Evolutionary conservation across 1,284 basidiomycete species (phyloP), one percentile per base, ranked within the genome.

Genomic region (Athelia psychrophila): DNA sequence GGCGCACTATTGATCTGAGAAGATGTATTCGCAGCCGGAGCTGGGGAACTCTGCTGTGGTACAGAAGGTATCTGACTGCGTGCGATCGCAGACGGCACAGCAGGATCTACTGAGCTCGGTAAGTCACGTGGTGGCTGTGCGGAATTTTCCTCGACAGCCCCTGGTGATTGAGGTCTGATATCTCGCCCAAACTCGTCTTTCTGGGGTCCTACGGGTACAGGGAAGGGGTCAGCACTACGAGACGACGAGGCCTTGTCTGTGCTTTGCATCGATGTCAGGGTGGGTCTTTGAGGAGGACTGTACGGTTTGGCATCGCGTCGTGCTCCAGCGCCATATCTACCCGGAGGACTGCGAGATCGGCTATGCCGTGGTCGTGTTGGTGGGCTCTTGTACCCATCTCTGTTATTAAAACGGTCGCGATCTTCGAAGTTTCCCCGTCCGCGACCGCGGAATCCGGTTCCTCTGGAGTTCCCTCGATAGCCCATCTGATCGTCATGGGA

Each of bases 151-250:
- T 72, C 57, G 49, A 71, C 68, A 27, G 70, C 62, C 54, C 48
- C 64, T 47, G 76, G 74, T 33, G 81, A 80, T 51, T 69, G 65
- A 32, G 76, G 70, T 61, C 88, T 77, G 61, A 89, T 77, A 65
- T 91, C 88, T 61, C 89, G 80, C 58, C 89, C 88, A 67, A 91
- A 91, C 66, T 91, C 88, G 75, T 91, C 88, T 67, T 82, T 88
- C 54, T 72, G 80, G 27, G 68, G 54, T 55, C 69, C 66, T 58
- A 58, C 63, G 45, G 60, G 40, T 20, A 56, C 59, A 54, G 61
- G 54, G 53, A 23, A 23, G 6, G 16, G n/a, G 57, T 64, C 56
- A 51, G 60, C 55, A 47, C 51, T 59, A 52, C 55, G 58, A 24
- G 57, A 24, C 51, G 61, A 57, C 9, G 38, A 9, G 16, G 16